These are phyloP conservation scores for Botrytis byssoidea DNA, from an alignment of 2,329 filamentous ascomycete genomes.

Conservation along the genomic window DNA sequence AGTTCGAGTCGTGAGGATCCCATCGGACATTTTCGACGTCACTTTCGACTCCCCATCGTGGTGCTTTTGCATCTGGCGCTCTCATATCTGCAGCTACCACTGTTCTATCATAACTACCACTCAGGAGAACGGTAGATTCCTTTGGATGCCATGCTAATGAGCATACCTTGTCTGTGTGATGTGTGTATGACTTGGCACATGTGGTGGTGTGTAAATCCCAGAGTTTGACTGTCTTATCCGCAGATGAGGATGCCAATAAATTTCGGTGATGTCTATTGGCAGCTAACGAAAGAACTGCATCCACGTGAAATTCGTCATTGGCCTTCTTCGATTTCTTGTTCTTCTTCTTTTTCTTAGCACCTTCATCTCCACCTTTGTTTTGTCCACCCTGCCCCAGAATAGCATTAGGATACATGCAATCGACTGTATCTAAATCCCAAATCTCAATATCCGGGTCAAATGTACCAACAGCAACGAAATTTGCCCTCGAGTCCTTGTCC, in stretches of 20 bases:
- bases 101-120: slow-evolving; percentile 92
- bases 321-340: slow-evolving; percentile 87
- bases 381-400: slow-evolving; percentile 75
- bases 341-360: slow-evolving; percentile 70
- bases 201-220: slow-evolving; percentile 93
- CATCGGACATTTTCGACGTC: slow-evolving; percentile 91
- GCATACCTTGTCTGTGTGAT: slow-evolving; percentile 98
- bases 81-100: slow-evolving; percentile 96
- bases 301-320: slow-evolving; percentile 91
- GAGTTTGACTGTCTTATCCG: slow-evolving; percentile 95
- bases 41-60: slow-evolving; percentile 90
- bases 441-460: slow-evolving; percentile 99
- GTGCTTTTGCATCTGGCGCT: slow-evolving; percentile 76
- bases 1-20: slow-evolving; percentile 91
- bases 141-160: slow-evolving; percentile 88
- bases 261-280: slow-evolving; percentile 94
- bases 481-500: slow-evolving; percentile 68
- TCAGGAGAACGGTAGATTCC: slow-evolving; percentile 85
- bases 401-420: slow-evolving; percentile 97
- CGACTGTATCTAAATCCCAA: slow-evolving; percentile 94
- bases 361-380: slow-evolving; percentile 49
- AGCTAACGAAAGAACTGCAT: slow-evolving; percentile 85
- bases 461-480: slow-evolving; percentile 92
- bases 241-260: slow-evolving; percentile 88
- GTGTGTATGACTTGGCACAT: slow-evolving; percentile 92